Evolutionary conservation across 768 basidiomycete species (phyloP), one percentile per base, ranked within the genome.

Genomic region (Lactarius sp.): DNA sequence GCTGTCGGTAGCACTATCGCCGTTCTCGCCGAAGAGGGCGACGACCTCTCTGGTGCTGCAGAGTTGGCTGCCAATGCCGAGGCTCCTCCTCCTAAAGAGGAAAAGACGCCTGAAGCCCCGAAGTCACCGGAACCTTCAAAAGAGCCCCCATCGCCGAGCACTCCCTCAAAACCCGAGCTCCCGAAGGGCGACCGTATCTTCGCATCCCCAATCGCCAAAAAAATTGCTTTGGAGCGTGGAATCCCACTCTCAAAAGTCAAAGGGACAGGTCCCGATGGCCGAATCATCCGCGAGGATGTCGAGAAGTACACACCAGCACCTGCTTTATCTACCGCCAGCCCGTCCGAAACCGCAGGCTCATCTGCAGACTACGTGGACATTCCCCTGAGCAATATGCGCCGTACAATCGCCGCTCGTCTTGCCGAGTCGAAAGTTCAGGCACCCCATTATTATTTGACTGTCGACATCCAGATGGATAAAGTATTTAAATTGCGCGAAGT

Each of bases 401-500:
- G 92, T 69, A 87, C 85, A 47, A 99, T 99, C 73, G 97, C 92
- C 60, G 69, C 85, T 46, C 90, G 97, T 69, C 85, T 99, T 68
- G 85, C 87, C 0, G 91, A 98, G 78, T 92, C 92, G 63, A 98
- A 97, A 77, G 88, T 92, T 75, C 88, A 93, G 70, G 72, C 94
- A n/a, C 97, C 97, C 5, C 96, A 98, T 75, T 99, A 96, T 78
- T 98, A 98, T 76, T 76, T 98, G 69, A 98, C 97, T 4, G 84
- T 92, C 49, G 92, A 98, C 71, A 82, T 98, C 74, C 88, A 90
- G 79, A 97, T 99, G 94, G 95, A 93, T 81, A 91, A 92, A 80
- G 87, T 94, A 20, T 74, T 90, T 73, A 98, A 97, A 77, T 83
- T 99, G 66, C 83, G 97, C 54, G 87, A 96, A 76, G 88, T 98